Evolutionary conservation across 2,329 filamentous ascomycete genomes (phyloP).

Genomic region (Didymella exigua): DNA sequence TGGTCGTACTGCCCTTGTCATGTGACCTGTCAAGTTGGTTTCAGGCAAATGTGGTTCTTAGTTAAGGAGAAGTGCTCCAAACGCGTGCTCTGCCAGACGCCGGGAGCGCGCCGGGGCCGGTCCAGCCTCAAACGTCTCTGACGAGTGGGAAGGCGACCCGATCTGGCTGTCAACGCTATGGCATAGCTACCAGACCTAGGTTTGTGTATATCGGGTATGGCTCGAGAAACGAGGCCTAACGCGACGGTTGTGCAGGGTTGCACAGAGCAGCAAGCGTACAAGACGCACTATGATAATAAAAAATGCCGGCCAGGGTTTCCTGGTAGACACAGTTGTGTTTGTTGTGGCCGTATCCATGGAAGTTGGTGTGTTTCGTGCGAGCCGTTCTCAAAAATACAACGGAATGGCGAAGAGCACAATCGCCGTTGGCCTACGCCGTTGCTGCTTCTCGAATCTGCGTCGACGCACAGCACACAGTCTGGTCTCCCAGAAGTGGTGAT

Average conservation of each 20-base stretch:
- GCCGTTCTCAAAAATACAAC: neutral
- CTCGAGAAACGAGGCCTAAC: slow-evolving; percentile 5
- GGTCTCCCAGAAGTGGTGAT: neutral
- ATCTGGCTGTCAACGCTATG: slow-evolving; percentile 12
- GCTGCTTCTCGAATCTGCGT: neutral
- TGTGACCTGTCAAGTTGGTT: neutral
- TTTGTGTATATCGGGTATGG: slow-evolving; percentile 10
- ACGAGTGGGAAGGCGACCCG: slow-evolving; percentile 18
- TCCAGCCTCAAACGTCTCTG: slow-evolving; percentile 11
- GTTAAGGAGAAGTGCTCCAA: slow-evolving; percentile 4
- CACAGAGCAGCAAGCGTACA: slow-evolving; percentile 13
- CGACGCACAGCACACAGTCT: neutral
- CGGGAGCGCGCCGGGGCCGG: neutral
- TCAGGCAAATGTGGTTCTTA: neutral
- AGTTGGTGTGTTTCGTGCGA: neutral
- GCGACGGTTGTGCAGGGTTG: slow-evolving; percentile 9
- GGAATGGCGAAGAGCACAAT: neutral
- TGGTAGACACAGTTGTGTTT: neutral
- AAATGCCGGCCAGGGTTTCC: neutral
- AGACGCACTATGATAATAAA: slow-evolving; percentile 10
- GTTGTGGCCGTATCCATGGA: neutral
- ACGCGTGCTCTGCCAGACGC: slow-evolving; percentile 3
- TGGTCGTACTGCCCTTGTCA: neutral
- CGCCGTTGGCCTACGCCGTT: neutral
- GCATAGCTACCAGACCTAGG: slow-evolving; percentile 11